phyloP scores from a whole-genome alignment of 169 alveolate species.

The Plasmodium vinckei region DNA sequence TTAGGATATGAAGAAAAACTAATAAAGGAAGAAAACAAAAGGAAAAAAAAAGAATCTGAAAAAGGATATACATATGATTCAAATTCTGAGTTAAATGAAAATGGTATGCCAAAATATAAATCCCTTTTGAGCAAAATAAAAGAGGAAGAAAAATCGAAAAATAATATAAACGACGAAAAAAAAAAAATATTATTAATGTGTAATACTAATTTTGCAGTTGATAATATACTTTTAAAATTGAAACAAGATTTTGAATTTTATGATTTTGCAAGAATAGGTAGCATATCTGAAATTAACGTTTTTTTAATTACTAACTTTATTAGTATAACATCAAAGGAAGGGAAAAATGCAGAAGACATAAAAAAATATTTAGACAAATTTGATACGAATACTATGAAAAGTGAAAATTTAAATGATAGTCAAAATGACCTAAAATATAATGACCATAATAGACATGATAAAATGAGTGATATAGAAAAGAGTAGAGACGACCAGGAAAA shows the following conservation, averaged over 20 bases:
- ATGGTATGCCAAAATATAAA: neutral
- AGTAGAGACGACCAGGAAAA: neutral
- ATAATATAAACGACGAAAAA: neutral
- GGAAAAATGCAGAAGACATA: constrained; percentile 8
- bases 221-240: constrained; percentile 40
- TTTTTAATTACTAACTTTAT: constrained; percentile 55
- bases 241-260: constrained; percentile 51
- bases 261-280: constrained; percentile 62
- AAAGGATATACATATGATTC: too few species aligned
- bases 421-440: neutral
- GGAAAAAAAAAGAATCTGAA: neutral
- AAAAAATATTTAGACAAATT: constrained; percentile 6
- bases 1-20: constrained; percentile 18
- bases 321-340: constrained; percentile 29
- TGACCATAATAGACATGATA: neutral
- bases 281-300: constrained; percentile 24
- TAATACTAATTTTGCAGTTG: constrained; percentile 45
- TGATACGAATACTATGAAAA: neutral
- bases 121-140: neutral
- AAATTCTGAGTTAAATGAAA: neutral
- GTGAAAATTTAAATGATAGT: neutral
- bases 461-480: neutral
- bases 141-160: neutral
- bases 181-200: constrained; percentile 45
- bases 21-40: neutral